Conservation (phyloP, 768 basidiomycete genomes). For the Boletus reticuloceps region DNA sequence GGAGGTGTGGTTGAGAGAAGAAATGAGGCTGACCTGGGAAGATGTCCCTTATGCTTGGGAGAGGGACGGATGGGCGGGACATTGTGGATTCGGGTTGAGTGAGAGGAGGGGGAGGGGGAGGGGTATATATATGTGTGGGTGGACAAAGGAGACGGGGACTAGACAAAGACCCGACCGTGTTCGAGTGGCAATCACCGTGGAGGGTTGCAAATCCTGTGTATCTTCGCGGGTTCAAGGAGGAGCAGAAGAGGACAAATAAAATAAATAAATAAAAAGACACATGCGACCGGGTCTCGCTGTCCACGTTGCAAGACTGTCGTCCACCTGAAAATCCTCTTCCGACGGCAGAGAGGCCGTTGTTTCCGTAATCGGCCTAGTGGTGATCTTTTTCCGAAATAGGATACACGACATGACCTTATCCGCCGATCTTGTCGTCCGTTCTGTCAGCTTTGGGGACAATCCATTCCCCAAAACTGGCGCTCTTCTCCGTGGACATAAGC, state of each 20-base stretch:
- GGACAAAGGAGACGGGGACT: slow-evolving; percentile 11
- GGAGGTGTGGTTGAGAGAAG: background rate
- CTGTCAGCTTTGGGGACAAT: slow-evolving; percentile 20
- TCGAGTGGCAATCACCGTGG: slow-evolving; percentile 27
- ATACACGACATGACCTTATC: slow-evolving; percentile 28
- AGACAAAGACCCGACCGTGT: slow-evolving; percentile 5
- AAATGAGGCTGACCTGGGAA: slow-evolving; percentile 43
- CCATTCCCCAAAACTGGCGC: slow-evolving; percentile 18
- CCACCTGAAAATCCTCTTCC: slow-evolving; percentile 2
- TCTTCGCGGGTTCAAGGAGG: slow-evolving; percentile 13
- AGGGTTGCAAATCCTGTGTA: slow-evolving; percentile 21
- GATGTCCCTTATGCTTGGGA: slow-evolving; percentile 55
- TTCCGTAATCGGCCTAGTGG: slow-evolving; percentile 24
- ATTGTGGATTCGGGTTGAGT: slow-evolving; percentile 1
- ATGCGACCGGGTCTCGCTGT: background rate
- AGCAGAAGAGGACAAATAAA: background rate
- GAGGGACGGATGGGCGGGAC: slow-evolving; percentile 29
- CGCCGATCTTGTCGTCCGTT: slow-evolving; percentile 36
- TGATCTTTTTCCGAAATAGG: slow-evolving; percentile 32
- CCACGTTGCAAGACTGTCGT: background rate
- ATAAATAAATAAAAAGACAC: background rate
- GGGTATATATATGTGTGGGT: slow-evolving; percentile 15
- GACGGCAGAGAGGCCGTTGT: background rate
- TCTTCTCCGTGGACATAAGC: slow-evolving; percentile 31
- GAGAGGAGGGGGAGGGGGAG: background rate